Evolutionary conservation across 2,329 filamentous ascomycete genomes (phyloP).

Genomic region (Aspergillus hiratsukae): DNA sequence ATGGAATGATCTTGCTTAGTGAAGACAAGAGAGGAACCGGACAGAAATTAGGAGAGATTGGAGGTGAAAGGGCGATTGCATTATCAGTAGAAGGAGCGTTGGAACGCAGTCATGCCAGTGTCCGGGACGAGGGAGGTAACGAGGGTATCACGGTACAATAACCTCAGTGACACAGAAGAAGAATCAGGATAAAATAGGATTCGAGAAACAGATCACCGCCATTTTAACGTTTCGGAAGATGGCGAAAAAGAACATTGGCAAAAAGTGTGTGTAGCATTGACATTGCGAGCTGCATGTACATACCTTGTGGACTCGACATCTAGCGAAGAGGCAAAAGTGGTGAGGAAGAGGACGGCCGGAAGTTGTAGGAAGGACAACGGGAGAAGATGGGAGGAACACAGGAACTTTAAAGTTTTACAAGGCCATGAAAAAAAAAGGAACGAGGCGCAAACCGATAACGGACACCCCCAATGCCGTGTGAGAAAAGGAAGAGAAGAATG

Average conservation of each 20-base stretch:
- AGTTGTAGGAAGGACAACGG: constrained; percentile 4
- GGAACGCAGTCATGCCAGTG: constrained; percentile 17
- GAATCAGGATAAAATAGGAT: constrained; percentile 4
- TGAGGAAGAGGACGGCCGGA: neutral
- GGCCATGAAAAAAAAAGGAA: neutral
- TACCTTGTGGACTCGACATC: constrained; percentile 20
- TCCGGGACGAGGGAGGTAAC: constrained; percentile 12
- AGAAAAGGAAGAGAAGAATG: neutral
- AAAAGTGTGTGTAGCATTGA: neutral
- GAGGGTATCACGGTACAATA: constrained; percentile 19
- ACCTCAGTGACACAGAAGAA: constrained; percentile 13
- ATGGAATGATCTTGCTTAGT: neutral
- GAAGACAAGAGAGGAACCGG: neutral
- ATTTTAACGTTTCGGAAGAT: neutral
- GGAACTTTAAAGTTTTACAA: constrained; percentile 4
- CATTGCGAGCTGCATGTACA: neutral
- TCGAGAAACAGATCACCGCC: constrained; percentile 12
- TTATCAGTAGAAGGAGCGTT: constrained; percentile 17
- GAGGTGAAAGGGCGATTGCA: neutral
- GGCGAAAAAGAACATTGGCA: constrained; percentile 1
- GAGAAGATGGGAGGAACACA: constrained; percentile 5
- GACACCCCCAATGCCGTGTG: neutral
- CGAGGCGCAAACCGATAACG: neutral
- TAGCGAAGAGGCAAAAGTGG: constrained; percentile 3
- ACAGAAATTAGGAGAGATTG: neutral